Evolutionary conservation across 139 green algal species (phyloP).

Genomic region (Closterium sp.): DNA sequence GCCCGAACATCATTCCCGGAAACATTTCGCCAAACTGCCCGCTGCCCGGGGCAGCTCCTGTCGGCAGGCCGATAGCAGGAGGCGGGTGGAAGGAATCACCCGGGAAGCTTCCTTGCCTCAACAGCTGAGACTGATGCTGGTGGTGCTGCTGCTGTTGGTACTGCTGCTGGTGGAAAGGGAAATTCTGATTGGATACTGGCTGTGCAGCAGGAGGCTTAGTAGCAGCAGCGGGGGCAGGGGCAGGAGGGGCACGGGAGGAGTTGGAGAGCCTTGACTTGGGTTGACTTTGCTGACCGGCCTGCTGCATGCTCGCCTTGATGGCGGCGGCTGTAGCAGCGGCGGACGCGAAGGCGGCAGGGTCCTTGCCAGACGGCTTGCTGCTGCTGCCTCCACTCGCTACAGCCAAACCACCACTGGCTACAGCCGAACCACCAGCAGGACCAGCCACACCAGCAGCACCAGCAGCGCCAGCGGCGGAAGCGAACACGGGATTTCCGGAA

Average conservation of each 20-base stretch:
- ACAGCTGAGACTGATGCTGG: not conserved
- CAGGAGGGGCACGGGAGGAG: not conserved
- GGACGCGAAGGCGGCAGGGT: not conserved
- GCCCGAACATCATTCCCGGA: not conserved
- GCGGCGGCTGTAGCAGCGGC: not conserved
- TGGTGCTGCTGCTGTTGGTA: not conserved
- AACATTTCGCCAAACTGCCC: not conserved
- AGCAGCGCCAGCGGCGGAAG: no score
- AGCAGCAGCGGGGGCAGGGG: not conserved
- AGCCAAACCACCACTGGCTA: no score
- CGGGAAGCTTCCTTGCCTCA: not conserved
- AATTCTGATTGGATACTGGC: not conserved
- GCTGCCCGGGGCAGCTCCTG: not conserved
- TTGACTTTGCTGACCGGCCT: not conserved
- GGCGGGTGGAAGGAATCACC: not conserved
- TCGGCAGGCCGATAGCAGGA: not conserved
- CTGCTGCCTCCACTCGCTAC: not conserved
- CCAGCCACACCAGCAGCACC: not conserved
- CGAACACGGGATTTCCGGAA: not conserved
- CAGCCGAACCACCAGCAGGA: not conserved
- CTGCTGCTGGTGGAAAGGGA: not conserved
- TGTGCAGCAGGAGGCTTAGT: not conserved
- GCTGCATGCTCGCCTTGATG: not conserved
- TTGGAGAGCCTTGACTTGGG: not conserved
- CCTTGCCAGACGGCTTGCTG: not conserved